phyloP scores from a whole-genome alignment of 306 rosid genomes.

The Chamaecrista fasciculata region DNA sequence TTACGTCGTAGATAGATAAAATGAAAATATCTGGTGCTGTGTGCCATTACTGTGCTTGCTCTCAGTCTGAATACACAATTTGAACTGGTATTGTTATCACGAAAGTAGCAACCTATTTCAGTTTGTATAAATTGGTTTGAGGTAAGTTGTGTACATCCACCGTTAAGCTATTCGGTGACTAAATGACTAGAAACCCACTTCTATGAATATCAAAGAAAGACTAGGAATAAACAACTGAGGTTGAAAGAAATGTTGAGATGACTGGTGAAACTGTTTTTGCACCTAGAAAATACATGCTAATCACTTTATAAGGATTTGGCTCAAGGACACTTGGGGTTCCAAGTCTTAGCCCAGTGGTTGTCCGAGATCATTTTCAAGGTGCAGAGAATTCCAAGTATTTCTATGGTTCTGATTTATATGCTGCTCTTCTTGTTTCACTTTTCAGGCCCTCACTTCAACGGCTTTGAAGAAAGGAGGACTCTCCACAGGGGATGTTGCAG shows the following conservation, averaged over 20 bases:
- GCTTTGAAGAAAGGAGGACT: slow-evolving; percentile 89
- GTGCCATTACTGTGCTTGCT: background rate
- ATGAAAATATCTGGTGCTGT: background rate
- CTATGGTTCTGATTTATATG: slow-evolving; percentile 11
- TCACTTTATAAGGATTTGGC: background rate
- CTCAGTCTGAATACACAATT: background rate
- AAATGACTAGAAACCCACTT: background rate
- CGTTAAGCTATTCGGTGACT: slow-evolving; percentile 5
- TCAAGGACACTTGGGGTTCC: background rate
- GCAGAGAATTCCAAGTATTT: slow-evolving; percentile 14
- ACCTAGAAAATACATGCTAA: background rate
- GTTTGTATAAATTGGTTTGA: background rate
- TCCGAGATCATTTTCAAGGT: background rate
- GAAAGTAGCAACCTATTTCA: background rate
- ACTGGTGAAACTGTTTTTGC: slow-evolving; percentile 16
- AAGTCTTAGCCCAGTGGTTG: background rate
- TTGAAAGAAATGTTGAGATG: background rate
- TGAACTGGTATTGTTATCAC: background rate
- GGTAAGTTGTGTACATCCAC: background rate
- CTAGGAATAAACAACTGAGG: background rate
- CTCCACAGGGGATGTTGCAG: slow-evolving; percentile 76
- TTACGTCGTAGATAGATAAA: background rate
- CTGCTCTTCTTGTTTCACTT: background rate
- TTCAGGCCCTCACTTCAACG: slow-evolving; percentile 86
- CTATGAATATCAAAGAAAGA: background rate